phyloP scores from a whole-genome alignment of 2,329 filamentous ascomycete genomes.

The Colletotrichum sp. region DNA sequence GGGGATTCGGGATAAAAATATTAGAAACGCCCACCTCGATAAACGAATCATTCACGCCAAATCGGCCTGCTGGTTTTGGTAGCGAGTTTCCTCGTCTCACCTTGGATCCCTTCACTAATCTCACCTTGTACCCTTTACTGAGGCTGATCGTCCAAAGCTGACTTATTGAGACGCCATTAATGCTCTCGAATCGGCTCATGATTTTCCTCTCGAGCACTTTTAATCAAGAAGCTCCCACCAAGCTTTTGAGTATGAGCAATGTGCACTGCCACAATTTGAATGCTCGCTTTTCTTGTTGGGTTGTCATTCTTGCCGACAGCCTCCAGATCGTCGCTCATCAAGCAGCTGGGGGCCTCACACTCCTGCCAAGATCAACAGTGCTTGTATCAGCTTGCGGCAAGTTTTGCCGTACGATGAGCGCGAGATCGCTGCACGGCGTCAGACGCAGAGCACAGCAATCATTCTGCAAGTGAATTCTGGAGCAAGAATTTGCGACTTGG shows the following conservation, averaged over 20 bases:
- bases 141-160: neutral
- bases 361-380: neutral
- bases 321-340: neutral
- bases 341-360: neutral
- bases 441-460: neutral
- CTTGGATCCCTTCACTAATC: neutral
- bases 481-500: neutral
- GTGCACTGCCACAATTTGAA: neutral
- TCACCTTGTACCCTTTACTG: neutral
- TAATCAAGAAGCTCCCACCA: neutral
- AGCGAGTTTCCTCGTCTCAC: neutral
- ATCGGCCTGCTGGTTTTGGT: neutral
- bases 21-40: neutral
- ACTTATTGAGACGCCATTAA: neutral
- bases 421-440: neutral
- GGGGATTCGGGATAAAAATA: neutral
- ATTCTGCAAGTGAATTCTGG: neutral
- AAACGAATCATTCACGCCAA: neutral
- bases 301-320: neutral
- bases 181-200: neutral
- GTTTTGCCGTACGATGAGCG: constrained; percentile 1
- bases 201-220: neutral
- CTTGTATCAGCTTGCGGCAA: constrained; percentile 8
- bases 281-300: neutral
- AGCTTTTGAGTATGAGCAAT: neutral